Evolutionary conservation across 108 stramenopile species (phyloP), one percentile per base, ranked within the genome.

Genomic region (Pseudonitzschia multistriata): DNA sequence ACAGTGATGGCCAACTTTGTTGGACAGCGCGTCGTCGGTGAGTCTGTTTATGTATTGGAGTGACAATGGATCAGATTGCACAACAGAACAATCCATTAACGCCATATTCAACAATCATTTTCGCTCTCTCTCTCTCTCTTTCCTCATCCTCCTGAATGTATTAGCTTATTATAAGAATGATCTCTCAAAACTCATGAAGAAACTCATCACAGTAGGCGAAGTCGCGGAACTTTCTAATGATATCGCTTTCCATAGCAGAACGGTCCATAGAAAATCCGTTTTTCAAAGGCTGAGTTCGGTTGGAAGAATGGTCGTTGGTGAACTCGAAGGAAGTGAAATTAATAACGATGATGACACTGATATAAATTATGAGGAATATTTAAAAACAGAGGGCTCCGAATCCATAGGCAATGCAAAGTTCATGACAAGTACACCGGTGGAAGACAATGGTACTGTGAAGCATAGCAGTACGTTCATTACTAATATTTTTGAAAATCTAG

Each of bases 1-100:
- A 45, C 62, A 28, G n/a, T 75, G 19, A 68, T 68, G 62, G 67
- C 66, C 10, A 57, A 75, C 11, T 42, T 75, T n/a, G 67, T 75
- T n/a, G 74, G 74, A 3, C 56, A 61, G 15, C 47, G 62, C 10
- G 67, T 75, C 10, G 74, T 75, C 30, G 52, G 74, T 75, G 62
- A 62, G 74, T 59, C 4, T 73, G 45, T n/a, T n/a, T 2, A 6
- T 71, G 27, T 55, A 31, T 17, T 53, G 6, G 42, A 4, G 42
- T 45, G 42, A n/a, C n/a, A 24, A 25, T 35, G 13, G 7, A 19
- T 8, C 19, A 30, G 8, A 28, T 30, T 30, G 5, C 60, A 11
- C 60, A 39, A 27, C 8, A 25, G 53, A 15, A 54, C 15, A 19
- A 11, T 29, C 19, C n/a, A 2, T 19, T 52, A 7, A 52, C 50